These are phyloP conservation scores for Calocybe cyanea DNA, from an alignment of 768 basidiomycete species.

Conservation along the genomic window DNA sequence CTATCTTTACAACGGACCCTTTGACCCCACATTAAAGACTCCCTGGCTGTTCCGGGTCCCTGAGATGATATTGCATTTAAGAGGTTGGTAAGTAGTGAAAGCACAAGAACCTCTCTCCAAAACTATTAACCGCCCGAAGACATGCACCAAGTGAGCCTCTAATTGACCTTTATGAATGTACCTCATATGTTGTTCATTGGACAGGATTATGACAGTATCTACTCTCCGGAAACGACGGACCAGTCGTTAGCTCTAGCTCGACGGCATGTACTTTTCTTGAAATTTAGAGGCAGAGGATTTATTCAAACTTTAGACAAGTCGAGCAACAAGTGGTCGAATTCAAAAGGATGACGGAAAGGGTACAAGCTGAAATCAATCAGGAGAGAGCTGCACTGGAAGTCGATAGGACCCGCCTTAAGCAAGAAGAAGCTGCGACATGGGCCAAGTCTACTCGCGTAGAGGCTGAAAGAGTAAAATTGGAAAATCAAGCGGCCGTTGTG, in stretches of 20 bases:
- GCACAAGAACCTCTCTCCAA: no score
- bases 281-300: not conserved
- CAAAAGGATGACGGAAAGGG: not conserved
- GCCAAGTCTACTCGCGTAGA: conserved; percentile 3
- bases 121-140: no score
- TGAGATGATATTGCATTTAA: no score
- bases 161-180: no score
- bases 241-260: conserved; percentile 9
- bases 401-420: not conserved
- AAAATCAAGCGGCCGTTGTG: conserved; percentile 9
- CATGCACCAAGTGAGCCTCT: no score
- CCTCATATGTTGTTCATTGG: no score
- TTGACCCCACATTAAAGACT: no score
- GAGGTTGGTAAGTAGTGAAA: no score
- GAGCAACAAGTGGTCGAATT: conserved; percentile 1
- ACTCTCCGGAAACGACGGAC: conserved; percentile 14
- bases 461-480: conserved; percentile 2
- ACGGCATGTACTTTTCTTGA: conserved; percentile 4
- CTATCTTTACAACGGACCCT: no score
- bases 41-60: no score
- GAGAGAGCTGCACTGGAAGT: conserved; percentile 4
- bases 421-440: conserved; percentile 15
- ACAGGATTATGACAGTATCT: conserved; percentile 5
- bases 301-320: conserved; percentile 5
- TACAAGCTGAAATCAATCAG: conserved; percentile 2